Base-by-base conservation (phyloP, 106 monocot genomes). In the Posidonia australis region DNA sequence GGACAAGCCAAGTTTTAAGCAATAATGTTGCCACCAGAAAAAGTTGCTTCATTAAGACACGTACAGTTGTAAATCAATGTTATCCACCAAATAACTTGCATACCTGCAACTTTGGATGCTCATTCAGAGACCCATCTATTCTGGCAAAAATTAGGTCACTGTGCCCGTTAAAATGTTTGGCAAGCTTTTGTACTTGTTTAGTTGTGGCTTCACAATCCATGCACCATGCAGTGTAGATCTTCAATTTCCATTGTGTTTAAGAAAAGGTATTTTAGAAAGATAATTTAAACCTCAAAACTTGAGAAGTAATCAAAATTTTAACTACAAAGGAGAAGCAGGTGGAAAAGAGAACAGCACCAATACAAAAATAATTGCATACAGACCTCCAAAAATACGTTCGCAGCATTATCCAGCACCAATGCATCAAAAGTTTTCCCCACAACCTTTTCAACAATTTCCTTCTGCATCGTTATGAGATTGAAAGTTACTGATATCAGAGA, bases 321-420 rank as follows among this genome's bases (percentile, higher is more conserved):
- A 12, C 21, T 20, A 25, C 10, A 55, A 26, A 24, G n/a, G 25
- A 25, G 6, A 27, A 28, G 28, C 12, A 14, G 16, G 27, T 23
- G 27, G 5, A 28, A 14, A 5, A 16, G 26, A 12, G 44, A 61
- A 25, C 10, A 52, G 46, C 12, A 24, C 53, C 53, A 24, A 17
- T 70, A 14, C n/a, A 13, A 13, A 20, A 46, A 21, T 27, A 68
- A 18, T n/a, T 59, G 49, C 12, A 23, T 10, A 53, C 65, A 27
- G 76, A 98, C 96, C 96, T 98, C 96, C 17, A 98, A 82, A 65
- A 98, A 85, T 17, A 98, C 71, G 79, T 85, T 84, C 48, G 87
- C 75, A 48, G 66, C 5, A 68, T 82, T 91, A 1, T 87, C 82
- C 68, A 98, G 49, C 9, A 98, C 82, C 32, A 80, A 69, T 42